Evolutionary conservation across 257 asterid species (phyloP).

Genomic region (Voacanga thouarsii): DNA sequence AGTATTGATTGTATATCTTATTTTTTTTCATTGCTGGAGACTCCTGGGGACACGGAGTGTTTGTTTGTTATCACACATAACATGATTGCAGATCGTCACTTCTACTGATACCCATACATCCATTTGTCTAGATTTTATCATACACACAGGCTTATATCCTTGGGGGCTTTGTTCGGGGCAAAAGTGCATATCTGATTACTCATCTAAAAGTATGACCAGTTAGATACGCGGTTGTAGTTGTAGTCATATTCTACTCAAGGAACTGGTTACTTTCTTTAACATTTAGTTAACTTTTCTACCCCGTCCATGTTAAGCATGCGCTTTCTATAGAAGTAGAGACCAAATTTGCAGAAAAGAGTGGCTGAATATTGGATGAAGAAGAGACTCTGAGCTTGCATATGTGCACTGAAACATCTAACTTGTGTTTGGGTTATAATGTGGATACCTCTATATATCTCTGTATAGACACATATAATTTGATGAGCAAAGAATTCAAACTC

Average conservation of each 20-base stretch:
- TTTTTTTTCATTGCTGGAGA: not conserved
- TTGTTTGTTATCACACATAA: not conserved
- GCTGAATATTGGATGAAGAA: not conserved
- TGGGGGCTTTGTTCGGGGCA: not conserved
- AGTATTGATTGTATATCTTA: not conserved
- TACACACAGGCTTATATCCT: not conserved
- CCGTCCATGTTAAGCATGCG: not conserved
- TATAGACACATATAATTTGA: not conserved
- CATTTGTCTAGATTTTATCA: not conserved
- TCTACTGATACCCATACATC: too few relatives aligned
- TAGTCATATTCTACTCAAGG: not conserved
- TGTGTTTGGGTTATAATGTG: not conserved
- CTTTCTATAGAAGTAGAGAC: too few relatives aligned
- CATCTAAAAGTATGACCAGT: not conserved
- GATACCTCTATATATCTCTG: not conserved
- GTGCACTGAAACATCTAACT: too few relatives aligned
- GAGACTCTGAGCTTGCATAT: too few relatives aligned
- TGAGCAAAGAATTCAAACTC: conserved; percentile 1
- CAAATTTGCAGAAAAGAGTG: not conserved
- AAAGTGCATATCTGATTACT: not conserved
- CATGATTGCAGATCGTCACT: not conserved
- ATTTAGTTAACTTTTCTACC: not conserved
- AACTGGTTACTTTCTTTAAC: not conserved
- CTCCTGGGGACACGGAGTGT: not conserved
- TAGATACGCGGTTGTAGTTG: too few relatives aligned